Evolutionary conservation across 495 filamentous ascomycete species (phyloP), one percentile per base, ranked within the genome.

Genomic region (Aspergillus hancockii): DNA sequence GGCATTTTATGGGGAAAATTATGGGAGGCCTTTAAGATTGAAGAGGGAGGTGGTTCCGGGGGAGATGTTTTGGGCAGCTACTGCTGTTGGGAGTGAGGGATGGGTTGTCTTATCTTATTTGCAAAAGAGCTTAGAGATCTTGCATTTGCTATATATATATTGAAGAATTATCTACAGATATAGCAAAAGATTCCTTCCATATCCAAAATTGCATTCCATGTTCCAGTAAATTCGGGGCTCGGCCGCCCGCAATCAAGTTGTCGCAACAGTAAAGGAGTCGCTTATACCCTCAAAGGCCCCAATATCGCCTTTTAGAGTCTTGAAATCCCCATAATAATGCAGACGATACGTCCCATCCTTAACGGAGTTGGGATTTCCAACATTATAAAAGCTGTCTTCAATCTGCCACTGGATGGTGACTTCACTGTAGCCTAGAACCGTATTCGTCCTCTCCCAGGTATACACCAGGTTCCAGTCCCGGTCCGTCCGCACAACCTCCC

Each of bases 261-360:
- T 19, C 21, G 51, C 50, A 25, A 89, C 75, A 14, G 61, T 82
- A 75, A 97, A 95, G 58, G 68, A 71, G 32, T 80, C 76, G 68
- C 90, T 91, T 14, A 81, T 78, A 0, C 93, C 92, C 68, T 93
- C 87, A 78, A 98, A 96, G 50, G 79, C 65, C 41, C 77, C 81
- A 47, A 97, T 83, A 19, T 65, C 72, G n/a, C 92, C 93, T 10
- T 75, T 69, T 23, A 87, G 62, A 55, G 77, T 75, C 80, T 92
- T 97, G 23, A 85, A 81, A 72, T 96, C 90, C 0, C 93, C 93
- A 75, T 85, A 94, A 66, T 98, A 98, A 74, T 81, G 82, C 55
- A 98, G 74, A 28, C 93, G 79, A 77, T 96, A 97, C 63, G 78
- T 78, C 16, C 92, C 93, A 43, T 73, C 70, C 62, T 75, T 69